Base-by-base conservation (phyloP, 2,329 filamentous ascomycete species). In the Colletotrichum somersetense region DNA sequence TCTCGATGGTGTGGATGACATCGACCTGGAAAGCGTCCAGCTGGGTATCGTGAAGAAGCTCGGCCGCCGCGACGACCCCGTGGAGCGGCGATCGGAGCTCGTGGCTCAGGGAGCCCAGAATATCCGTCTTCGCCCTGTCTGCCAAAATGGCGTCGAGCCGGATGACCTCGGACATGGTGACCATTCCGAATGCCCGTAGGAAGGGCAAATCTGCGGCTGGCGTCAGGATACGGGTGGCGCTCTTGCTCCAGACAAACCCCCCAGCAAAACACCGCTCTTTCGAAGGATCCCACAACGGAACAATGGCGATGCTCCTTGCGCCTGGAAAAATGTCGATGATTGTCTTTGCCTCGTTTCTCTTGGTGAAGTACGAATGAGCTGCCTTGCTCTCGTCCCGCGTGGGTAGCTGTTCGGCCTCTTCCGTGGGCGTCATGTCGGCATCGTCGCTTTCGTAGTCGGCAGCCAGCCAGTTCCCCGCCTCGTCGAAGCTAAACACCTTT, bases 51-150 rank as follows among this genome's bases (percentile, higher is more conserved):
- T 84, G 82, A 0, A 89, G 77, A 50, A 88, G 79, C 72, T 88
- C 85, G 5, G 83, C 84, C 74, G 80, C 88, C 0, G 85, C 86
- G 2, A 90, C 79, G 42, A 90, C 88, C 1, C 88, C 88, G 72
- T 90, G 88, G 1, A 90, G 80, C 2, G 88, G 88, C 3, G 85
- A 88, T 20, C 88, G 81, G 8, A 90, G 78, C 74, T 90, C 88
- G 76, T 90, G 88, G 33, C 85, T 88, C 56, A 90, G 85, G 10
- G 85, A 89, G 1, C 85, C 86, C 30, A 90, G 85, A 72, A 90
- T 87, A 68, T 88, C 86, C 0, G 85, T 84, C 77, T 88, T 88
- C 50, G 85, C 84, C 73, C 80, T 80, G 62, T 81, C 81, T 8
- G 81, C 79, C 20, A 77, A 74, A 5, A 79, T 57, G 0, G 78